These are phyloP conservation scores for Monosporascus sp. DNA, from an alignment of 2,329 filamentous ascomycete genomes.

Conservation along the genomic window DNA sequence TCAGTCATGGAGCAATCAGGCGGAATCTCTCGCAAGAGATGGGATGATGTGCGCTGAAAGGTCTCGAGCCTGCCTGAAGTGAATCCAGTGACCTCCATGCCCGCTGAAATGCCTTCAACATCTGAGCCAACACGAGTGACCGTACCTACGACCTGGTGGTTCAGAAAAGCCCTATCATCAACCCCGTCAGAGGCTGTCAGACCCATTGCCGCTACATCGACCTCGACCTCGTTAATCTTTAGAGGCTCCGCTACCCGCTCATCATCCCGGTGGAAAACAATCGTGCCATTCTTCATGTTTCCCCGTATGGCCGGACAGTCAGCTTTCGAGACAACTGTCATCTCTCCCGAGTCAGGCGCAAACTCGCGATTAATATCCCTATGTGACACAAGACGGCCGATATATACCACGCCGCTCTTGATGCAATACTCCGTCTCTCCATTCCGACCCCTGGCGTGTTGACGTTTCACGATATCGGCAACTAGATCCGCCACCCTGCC, in stretches of 20 bases:
- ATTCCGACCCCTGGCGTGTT: not conserved
- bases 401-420: not conserved
- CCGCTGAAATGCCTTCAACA: not conserved
- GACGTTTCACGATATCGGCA: not conserved
- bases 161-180: not conserved
- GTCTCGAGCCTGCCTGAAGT: not conserved
- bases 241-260: not conserved
- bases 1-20: too few species aligned
- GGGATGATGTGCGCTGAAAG: not conserved
- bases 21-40: not conserved
- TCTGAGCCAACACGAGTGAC: not conserved
- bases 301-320: not conserved
- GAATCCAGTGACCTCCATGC: not conserved
- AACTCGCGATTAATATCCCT: not conserved
- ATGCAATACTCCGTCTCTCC: slow-evolving; percentile 3
- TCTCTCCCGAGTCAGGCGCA: not conserved
- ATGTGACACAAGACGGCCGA: not conserved
- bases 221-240: not conserved
- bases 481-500: not conserved
- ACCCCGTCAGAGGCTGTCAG: not conserved
- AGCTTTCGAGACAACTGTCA: not conserved
- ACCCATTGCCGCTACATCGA: not conserved
- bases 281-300: not conserved
- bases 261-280: not conserved
- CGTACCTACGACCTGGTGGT: not conserved